These are phyloP conservation scores for Geranium brycei DNA, from an alignment of 345 rosid species.

Conservation along the genomic window DNA sequence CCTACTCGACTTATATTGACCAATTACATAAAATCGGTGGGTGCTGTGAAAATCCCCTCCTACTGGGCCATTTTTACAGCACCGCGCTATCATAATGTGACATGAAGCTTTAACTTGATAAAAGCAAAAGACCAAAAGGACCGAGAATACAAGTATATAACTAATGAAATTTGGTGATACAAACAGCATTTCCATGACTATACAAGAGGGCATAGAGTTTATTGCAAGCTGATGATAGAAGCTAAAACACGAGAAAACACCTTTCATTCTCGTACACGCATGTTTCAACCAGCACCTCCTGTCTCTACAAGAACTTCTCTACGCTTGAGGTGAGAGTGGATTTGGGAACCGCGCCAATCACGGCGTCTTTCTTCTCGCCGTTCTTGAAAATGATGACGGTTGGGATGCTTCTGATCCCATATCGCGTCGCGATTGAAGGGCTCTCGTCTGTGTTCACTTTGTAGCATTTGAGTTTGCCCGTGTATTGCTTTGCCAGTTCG, in stretches of 20 bases:
- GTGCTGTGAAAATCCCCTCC: too few species aligned
- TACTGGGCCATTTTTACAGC: too few species aligned
- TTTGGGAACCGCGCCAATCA: slow-evolving; percentile 39
- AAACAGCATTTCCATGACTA: background rate
- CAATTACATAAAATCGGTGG: too few species aligned
- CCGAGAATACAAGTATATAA: background rate
- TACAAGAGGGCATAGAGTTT: background rate
- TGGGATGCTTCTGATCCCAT: slow-evolving; percentile 41
- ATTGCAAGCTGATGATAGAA: background rate
- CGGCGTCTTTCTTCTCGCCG: slow-evolving; percentile 39
- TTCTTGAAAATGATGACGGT: slow-evolving; percentile 37
- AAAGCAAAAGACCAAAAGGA: too few species aligned
- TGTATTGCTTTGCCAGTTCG: slow-evolving; percentile 29
- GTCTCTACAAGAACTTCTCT: slow-evolving; percentile 30
- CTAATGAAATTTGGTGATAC: background rate
- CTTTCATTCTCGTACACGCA: slow-evolving; percentile 5
- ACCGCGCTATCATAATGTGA: too few species aligned
- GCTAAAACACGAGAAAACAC: background rate
- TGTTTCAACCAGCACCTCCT: slow-evolving; percentile 4
- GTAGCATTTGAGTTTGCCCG: slow-evolving; percentile 37
- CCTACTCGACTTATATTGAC: too few species aligned
- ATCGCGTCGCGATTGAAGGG: slow-evolving; percentile 26
- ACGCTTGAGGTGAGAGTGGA: slow-evolving; percentile 25
- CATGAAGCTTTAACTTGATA: too few species aligned
- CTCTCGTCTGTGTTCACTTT: slow-evolving; percentile 37